A percentile compares a stretch with the other conserved stretches of the same genome.
Evolutionary conservation across 306 rosid genomes (phyloP).

Genomic region (Pyrus communis): DNA sequence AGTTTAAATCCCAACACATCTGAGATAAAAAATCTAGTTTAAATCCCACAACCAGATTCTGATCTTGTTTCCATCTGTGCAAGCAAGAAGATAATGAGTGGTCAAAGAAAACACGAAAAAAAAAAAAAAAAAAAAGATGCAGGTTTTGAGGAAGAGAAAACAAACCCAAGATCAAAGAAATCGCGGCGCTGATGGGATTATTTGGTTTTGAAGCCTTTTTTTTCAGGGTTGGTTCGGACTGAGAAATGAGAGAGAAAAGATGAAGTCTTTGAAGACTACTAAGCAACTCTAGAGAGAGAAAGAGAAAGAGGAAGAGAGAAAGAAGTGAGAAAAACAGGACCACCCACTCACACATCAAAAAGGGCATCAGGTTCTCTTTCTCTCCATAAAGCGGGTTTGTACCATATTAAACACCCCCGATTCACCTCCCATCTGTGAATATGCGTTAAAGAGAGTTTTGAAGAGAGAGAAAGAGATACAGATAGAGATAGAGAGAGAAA

Average conservation of each 20-base stretch:
- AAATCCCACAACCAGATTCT: conserved; percentile 18
- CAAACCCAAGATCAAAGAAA: conserved; percentile 12
- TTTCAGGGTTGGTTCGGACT: background rate
- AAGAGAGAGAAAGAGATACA: background rate
- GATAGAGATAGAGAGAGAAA: background rate
- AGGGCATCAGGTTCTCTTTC: conserved; percentile 53
- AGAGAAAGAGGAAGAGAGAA: conserved; percentile 1
- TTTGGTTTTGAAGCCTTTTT: background rate
- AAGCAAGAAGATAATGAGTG: background rate
- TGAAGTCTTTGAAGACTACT: conserved; percentile 10
- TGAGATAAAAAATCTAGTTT: background rate
- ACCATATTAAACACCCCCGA: conserved; percentile 35
- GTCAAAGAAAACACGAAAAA: background rate
- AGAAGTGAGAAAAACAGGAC: conserved; percentile 27
- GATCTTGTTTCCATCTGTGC: no score
- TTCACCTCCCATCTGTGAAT: conserved; percentile 42
- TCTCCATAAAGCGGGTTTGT: conserved; percentile 32
- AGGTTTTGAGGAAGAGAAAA: background rate
- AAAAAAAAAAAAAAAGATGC: background rate
- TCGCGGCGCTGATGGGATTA: conserved; percentile 11
- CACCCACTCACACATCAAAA: conserved; percentile 57
- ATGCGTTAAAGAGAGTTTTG: conserved; percentile 19
- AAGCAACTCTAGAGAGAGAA: background rate
- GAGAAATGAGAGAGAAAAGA: conserved; percentile 2
- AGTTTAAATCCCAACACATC: background rate